Percentiles rank a stretch among this genome's conserved stretches.
These are phyloP conservation scores for Sugiyamaella japonica DNA, from an alignment of 1,139 yeast species.

Conservation along the genomic window DNA sequence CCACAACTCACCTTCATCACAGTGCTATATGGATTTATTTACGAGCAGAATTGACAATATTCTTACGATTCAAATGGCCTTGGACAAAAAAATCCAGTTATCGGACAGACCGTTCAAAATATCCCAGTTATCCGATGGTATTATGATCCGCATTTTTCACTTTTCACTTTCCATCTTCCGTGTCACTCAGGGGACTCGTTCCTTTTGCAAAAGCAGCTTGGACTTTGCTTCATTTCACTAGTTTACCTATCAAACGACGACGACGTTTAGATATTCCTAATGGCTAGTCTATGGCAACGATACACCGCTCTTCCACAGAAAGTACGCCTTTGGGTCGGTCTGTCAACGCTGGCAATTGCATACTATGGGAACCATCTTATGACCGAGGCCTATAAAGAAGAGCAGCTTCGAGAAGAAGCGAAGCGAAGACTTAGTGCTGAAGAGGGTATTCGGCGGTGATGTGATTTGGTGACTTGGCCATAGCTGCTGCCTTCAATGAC, in stretches of 20 bases:
- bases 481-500: background rate
- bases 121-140: too few relatives aligned
- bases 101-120: too few relatives aligned
- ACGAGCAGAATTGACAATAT: too few relatives aligned
- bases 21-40: too few relatives aligned
- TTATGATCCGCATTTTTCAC: background rate
- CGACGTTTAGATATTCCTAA: background rate
- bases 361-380: constrained; percentile 53
- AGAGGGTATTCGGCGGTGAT: constrained; percentile 5
- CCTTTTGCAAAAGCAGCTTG: background rate
- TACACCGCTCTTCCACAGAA: constrained; percentile 55
- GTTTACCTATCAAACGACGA: background rate
- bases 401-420: constrained; percentile 46
- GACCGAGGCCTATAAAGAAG: constrained; percentile 43
- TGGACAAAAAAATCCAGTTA: too few relatives aligned
- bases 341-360: constrained; percentile 55
- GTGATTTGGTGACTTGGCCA: too few relatives aligned
- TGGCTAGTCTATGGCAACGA: constrained; percentile 35
- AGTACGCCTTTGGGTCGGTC: constrained; percentile 55
- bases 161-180: background rate
- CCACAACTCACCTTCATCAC: too few relatives aligned
- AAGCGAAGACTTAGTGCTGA: constrained; percentile 35
- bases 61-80: too few relatives aligned
- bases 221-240: background rate
- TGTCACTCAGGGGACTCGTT: background rate